A percentile compares a stretch with the other conserved stretches of the same genome.
phyloP scores from a whole-genome alignment of 202 grass and related monocot genomes.

The Digitaria exilis region DNA sequence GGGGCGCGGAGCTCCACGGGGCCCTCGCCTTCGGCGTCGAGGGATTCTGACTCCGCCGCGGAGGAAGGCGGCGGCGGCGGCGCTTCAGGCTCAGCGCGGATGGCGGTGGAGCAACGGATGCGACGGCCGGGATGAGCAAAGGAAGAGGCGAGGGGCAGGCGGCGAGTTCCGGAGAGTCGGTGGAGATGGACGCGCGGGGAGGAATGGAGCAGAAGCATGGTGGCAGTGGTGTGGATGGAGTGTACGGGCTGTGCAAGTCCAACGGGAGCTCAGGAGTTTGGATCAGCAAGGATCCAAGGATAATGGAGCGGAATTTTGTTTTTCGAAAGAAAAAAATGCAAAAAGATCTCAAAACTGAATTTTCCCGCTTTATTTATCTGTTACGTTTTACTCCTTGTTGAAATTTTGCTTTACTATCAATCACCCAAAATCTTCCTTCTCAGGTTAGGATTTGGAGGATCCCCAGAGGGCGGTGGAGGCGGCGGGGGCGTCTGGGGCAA shows the following conservation, averaged over 20 bases:
- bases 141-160: background rate
- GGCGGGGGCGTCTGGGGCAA: no score
- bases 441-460: no score
- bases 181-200: slow-evolving; percentile 33
- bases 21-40: slow-evolving; percentile 38
- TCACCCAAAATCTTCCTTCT: no score
- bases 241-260: background rate
- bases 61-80: slow-evolving; percentile 1
- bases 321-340: background rate
- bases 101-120: slow-evolving; percentile 16
- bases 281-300: background rate
- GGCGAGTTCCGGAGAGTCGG: background rate
- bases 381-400: no score
- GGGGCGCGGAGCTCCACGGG: slow-evolving; percentile 58
- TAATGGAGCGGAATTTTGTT: background rate
- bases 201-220: slow-evolving; percentile 49
- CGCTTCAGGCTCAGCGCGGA: slow-evolving; percentile 35
- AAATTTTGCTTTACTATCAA: no score
- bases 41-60: background rate
- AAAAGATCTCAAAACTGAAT: background rate
- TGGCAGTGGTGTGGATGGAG: background rate
- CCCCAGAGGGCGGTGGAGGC: no score
- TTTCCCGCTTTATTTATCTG: background rate
- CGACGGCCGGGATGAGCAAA: background rate
- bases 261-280: background rate